A percentile compares a stretch with the other conserved stretches of the same genome.
Evolutionary conservation across 805 yeast species (phyloP).

Genomic region (Maudiozyma saulgeensis): DNA sequence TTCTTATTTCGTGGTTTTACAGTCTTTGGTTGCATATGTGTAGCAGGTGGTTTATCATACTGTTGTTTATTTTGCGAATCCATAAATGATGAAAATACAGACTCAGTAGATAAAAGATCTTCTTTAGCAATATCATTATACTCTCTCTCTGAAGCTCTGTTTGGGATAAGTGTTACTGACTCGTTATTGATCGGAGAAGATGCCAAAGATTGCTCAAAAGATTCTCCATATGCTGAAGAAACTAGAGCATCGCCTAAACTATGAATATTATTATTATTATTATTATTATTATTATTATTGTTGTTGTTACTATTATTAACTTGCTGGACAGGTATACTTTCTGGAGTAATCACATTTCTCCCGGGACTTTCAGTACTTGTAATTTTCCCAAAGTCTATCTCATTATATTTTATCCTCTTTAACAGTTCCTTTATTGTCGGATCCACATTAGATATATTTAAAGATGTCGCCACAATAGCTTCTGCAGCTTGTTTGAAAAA

Average conservation of each 20-base stretch:
- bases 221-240: background rate
- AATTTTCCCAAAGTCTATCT: background rate
- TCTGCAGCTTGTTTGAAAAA: conserved; percentile 27
- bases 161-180: conserved; percentile 1
- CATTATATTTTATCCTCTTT: conserved; percentile 17
- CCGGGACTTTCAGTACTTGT: background rate
- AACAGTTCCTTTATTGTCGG: conserved; percentile 25
- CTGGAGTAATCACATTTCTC: background rate
- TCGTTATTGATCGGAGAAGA: background rate
- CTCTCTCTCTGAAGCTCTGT: background rate
- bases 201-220: too few relatives aligned
- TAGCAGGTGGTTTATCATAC: background rate
- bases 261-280: background rate
- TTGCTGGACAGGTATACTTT: background rate
- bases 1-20: background rate
- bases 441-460: conserved; percentile 19
- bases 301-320: background rate
- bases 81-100: conserved; percentile 5
- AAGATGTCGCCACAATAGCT: conserved; percentile 25
- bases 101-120: conserved; percentile 4
- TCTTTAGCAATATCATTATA: background rate
- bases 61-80: background rate
- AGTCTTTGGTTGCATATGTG: background rate
- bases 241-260: background rate
- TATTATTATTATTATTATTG: background rate